Percentiles rank a stretch among this genome's conserved stretches.
Conservation (phyloP, 2,329 filamentous ascomycete species). For the Calycina herbarum region DNA sequence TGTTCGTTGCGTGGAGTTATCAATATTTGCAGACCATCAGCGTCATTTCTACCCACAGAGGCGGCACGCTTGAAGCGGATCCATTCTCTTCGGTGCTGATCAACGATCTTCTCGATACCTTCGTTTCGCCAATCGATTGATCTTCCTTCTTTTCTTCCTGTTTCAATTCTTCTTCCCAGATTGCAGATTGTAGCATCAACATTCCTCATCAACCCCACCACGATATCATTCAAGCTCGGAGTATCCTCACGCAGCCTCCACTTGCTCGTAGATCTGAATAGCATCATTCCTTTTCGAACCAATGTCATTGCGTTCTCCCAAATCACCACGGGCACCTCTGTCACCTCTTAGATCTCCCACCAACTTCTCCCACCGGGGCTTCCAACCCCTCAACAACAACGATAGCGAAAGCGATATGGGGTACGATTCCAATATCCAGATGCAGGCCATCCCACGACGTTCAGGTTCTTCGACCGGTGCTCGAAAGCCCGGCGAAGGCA, state of each 20-base stretch:
- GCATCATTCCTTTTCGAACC: neutral
- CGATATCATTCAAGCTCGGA: conserved; percentile 1
- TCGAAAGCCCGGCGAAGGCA: conserved; percentile 46
- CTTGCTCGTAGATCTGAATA: conserved; percentile 5
- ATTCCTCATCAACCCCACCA: conserved; percentile 7
- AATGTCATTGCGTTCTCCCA: conserved; percentile 32
- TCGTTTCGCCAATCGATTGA: conserved; percentile 12
- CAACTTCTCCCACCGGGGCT: conserved; percentile 31
- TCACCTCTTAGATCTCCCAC: conserved; percentile 23
- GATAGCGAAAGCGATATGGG: conserved; percentile 21
- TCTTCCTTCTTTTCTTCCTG: conserved; percentile 6
- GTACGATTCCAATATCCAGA: conserved; percentile 49
- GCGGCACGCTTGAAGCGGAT: conserved; percentile 24
- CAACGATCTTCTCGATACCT: conserved; percentile 5
- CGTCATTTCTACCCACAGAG: neutral
- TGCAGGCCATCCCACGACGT: conserved; percentile 52
- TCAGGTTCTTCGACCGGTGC: conserved; percentile 52
- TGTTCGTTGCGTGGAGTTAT: neutral
- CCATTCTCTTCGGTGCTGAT: conserved; percentile 2
- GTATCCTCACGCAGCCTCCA: neutral
- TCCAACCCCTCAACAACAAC: conserved; percentile 29
- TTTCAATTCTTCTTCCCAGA: neutral
- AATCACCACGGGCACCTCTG: conserved; percentile 17
- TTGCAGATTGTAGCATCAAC: conserved; percentile 10
- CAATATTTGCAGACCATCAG: neutral